phyloP scores from a whole-genome alignment of 208 protist species.

The Crithidia thermophila region DNA sequence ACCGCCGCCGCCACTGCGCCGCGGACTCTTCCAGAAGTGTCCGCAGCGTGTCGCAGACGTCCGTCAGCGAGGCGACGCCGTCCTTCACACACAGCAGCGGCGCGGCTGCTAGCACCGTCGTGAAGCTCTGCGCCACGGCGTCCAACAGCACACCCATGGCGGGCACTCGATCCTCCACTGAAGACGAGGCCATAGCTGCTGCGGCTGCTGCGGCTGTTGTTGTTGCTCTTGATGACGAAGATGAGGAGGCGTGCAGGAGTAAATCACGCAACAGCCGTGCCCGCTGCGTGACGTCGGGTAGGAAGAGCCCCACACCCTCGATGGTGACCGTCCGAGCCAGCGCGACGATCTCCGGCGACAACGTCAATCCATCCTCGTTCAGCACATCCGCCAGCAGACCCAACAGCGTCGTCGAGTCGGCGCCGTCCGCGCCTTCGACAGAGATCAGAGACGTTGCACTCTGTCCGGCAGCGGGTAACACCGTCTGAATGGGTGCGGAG shows the following conservation, averaged over 20 bases:
- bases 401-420: constrained; percentile 42
- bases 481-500: too few relatives aligned
- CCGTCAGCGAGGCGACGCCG: constrained; percentile 29
- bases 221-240: not conserved
- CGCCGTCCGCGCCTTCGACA: constrained; percentile 14
- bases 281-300: constrained; percentile 60
- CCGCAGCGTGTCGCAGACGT: constrained; percentile 39
- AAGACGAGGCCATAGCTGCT: not conserved
- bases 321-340: constrained; percentile 56
- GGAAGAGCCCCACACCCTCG: constrained; percentile 81
- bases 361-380: constrained; percentile 63
- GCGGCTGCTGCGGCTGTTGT: not conserved
- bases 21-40: constrained; percentile 48
- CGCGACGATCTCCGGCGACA: constrained; percentile 48
- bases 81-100: constrained; percentile 29
- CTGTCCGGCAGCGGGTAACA: too few relatives aligned
- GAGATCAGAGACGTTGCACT: too few relatives aligned
- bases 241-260: constrained; percentile 36
- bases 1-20: constrained; percentile 31
- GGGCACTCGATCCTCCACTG: constrained; percentile 27
- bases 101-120: constrained; percentile 35
- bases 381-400: constrained; percentile 73
- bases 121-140: constrained; percentile 35
- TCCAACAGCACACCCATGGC: constrained; percentile 46
- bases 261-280: constrained; percentile 71